Percentiles rank a stretch among this genome's conserved stretches.
phyloP scores from a whole-genome alignment of 768 basidiomycete genomes.

The Mycena chlorophos region DNA sequence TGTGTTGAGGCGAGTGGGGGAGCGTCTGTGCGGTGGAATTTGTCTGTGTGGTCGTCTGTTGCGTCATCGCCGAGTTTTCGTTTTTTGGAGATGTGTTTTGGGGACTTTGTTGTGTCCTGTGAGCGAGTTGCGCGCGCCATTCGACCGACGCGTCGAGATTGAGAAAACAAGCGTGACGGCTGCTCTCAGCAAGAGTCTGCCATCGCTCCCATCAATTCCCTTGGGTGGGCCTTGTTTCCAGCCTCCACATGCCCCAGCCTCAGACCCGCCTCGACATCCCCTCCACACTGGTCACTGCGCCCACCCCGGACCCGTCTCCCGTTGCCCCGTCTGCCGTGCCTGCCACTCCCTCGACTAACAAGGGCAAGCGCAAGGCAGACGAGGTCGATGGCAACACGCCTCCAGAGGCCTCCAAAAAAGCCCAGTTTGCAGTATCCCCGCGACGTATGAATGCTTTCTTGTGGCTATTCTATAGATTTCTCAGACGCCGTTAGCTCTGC shows the following conservation, averaged over 20 bases:
- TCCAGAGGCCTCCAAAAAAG: constrained; percentile 19
- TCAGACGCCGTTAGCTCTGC: constrained; percentile 11
- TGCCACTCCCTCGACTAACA: constrained; percentile 3
- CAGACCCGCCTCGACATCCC: constrained; percentile 10
- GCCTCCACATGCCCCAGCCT: not conserved
- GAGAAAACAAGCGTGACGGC: not conserved
- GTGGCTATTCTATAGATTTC: not conserved
- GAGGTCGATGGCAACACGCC: constrained; percentile 22
- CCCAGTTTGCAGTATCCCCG: constrained; percentile 17
- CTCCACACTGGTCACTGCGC: constrained; percentile 11
- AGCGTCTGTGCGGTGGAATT: constrained; percentile 45
- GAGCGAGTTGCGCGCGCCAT: constrained; percentile 79
- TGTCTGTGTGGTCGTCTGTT: constrained; percentile 51
- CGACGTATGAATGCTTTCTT: constrained; percentile 10
- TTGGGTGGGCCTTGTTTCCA: not conserved
- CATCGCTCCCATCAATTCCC: not conserved
- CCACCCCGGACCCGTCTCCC: constrained; percentile 16
- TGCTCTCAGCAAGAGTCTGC: not conserved
- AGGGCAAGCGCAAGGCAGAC: constrained; percentile 23
- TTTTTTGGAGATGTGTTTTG: constrained; percentile 50
- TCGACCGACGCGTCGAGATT: constrained; percentile 12
- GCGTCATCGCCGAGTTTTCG: constrained; percentile 59
- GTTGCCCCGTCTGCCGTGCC: not conserved
- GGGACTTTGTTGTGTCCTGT: constrained; percentile 34
- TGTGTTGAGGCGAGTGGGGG: constrained; percentile 22